Conservation (phyloP, 305 asterid genomes). For the Euphrasia arctica region DNA sequence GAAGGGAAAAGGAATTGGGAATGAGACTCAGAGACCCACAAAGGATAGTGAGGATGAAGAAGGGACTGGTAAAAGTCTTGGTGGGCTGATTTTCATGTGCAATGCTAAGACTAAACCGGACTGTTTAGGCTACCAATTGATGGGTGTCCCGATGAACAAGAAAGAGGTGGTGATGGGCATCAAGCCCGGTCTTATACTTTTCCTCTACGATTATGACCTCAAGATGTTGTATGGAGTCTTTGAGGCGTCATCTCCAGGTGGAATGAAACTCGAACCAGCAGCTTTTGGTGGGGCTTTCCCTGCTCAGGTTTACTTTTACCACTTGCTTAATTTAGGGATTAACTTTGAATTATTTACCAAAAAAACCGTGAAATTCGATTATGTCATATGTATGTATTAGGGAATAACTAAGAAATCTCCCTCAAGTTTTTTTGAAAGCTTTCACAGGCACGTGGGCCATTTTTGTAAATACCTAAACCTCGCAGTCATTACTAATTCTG, state of each 20-base stretch:
- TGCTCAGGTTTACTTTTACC: constrained; percentile 56
- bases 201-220: constrained; percentile 84
- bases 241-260: constrained; percentile 82
- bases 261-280: constrained; percentile 79
- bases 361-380: not conserved
- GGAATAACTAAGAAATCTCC: no score
- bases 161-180: constrained; percentile 65
- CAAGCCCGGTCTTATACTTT: constrained; percentile 73
- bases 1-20: constrained; percentile 28
- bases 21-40: constrained; percentile 25
- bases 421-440: no score
- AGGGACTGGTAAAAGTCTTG: constrained; percentile 34
- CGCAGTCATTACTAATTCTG: not conserved
- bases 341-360: not conserved
- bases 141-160: constrained; percentile 73
- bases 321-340: no score
- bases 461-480: no score
- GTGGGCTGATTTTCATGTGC: constrained; percentile 91
- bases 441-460: no score
- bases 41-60: constrained; percentile 28
- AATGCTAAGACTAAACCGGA: constrained; percentile 86
- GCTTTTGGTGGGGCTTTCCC: constrained; percentile 89
- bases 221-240: constrained; percentile 78
- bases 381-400: no score
- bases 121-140: constrained; percentile 65